phyloP scores from a whole-genome alignment of 371 early-diverging fungal genomes.

The Quaeritorhiza haematococci region DNA sequence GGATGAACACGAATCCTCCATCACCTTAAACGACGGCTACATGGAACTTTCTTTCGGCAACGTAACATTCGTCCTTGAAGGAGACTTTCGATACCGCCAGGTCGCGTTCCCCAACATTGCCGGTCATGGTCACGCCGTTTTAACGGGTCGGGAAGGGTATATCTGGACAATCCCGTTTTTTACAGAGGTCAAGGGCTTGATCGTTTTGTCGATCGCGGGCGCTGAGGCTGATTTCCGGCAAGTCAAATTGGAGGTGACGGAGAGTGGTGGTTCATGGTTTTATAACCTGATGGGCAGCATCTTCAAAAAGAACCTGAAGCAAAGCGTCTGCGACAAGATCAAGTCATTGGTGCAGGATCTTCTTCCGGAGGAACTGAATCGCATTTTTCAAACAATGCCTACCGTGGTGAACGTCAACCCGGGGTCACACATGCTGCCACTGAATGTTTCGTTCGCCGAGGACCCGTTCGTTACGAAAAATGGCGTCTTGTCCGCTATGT shows the following conservation, averaged over 20 bases:
- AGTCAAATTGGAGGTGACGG: background rate
- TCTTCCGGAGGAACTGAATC: background rate
- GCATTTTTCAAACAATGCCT: background rate
- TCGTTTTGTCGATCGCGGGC: background rate
- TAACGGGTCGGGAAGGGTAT: background rate
- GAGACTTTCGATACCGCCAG: background rate
- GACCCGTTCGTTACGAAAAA: background rate
- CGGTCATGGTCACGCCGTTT: background rate
- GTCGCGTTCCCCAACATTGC: background rate
- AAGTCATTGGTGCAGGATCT: background rate
- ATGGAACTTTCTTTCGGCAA: background rate
- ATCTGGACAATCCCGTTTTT: background rate
- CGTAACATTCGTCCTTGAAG: background rate
- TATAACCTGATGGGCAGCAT: constrained; percentile 1
- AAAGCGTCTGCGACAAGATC: background rate
- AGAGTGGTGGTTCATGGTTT: background rate
- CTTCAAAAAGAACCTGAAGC: background rate
- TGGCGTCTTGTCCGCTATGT: background rate
- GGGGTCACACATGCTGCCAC: no score
- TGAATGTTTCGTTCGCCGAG: background rate
- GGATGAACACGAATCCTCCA: background rate
- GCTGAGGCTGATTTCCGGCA: background rate
- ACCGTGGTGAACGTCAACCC: background rate
- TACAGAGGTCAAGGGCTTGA: background rate
- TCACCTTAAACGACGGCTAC: background rate